Base-by-base conservation (phyloP, 352 stramenopile species). In the Elongisporangium undulatum region DNA sequence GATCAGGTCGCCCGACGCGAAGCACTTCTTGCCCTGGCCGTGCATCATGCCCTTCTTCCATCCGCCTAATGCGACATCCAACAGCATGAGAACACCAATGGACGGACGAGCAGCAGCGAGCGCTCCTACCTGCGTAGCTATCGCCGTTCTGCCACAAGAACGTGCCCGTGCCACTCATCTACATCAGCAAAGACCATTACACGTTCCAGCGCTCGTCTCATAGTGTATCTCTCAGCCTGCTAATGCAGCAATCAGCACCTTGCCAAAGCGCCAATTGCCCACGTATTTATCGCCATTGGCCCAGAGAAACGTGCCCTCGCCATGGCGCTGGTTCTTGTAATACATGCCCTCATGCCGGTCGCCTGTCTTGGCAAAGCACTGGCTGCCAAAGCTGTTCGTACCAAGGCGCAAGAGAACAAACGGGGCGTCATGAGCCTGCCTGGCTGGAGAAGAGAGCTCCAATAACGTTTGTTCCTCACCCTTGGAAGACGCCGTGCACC, bases 281-380 rank as follows among this genome's bases (percentile, higher is more conserved):
- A 94, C 75, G 64, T 94, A 96, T 63, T 93, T 95, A 71, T 96
- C 88, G 1, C 88, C 88, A 62, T 96, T 96, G 2, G 84, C 68
- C 88, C 88, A 96, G 49, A 95, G 68, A 53, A 94, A 96, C 49
- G 85, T 94, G 17, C 86, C 86, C 55, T 76, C 78, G 20, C 88
- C 88, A 59, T 96, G 82, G 23, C 88, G 82, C 55, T 90, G 79
- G 61, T 87, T 90, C 62, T 92, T 93, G 52, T 87, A 70, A 65
- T 94, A 96, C 64, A 94, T 86, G 9, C 86, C 86, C 79, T 96
- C 88, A 41, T 96, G 86, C 17, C 86, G 87, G 54, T 95, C 88
- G 12, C 87, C 80, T 0, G 81, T 93, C n/a, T 58, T 63, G 19
- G 81, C 80, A 77, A 95, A 96, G 4, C 71, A 77, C 63, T 93